phyloP scores from a whole-genome alignment of 1,139 yeast genomes.

The Saccharomyces pastorianus region DNA sequence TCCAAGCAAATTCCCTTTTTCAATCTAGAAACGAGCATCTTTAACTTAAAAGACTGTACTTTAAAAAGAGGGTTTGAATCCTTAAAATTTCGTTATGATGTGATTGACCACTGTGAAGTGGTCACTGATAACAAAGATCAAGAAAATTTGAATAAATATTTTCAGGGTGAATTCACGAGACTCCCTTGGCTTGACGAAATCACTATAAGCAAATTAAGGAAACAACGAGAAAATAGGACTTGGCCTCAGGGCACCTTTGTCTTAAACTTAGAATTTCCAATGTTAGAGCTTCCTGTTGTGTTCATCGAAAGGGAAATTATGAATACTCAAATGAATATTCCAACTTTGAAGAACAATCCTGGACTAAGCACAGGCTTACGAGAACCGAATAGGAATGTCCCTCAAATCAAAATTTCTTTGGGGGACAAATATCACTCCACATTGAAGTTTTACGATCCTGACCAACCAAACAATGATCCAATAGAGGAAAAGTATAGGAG shows the following conservation, averaged over 20 bases:
- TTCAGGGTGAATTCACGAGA: conserved; percentile 54
- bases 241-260: conserved; percentile 35
- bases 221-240: conserved; percentile 30
- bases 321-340: conserved; percentile 34
- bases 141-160: conserved; percentile 51
- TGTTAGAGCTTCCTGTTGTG: conserved; percentile 74
- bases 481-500: conserved; percentile 81
- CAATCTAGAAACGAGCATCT: conserved; percentile 50
- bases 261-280: conserved; percentile 61
- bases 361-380: background rate
- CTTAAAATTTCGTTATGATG: conserved; percentile 33
- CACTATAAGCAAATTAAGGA: conserved; percentile 51
- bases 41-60: conserved; percentile 43
- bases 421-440: conserved; percentile 35
- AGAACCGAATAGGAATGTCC: conserved; percentile 10
- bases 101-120: conserved; percentile 23
- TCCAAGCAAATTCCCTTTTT: conserved; percentile 47
- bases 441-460: conserved; percentile 55
- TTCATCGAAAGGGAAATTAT: conserved; percentile 47
- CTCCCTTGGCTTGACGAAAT: conserved; percentile 73
- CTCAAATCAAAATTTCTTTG: conserved; percentile 20
- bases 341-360: conserved; percentile 25
- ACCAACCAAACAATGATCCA: conserved; percentile 61
- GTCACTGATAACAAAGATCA: conserved; percentile 41
- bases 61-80: conserved; percentile 53